A percentile compares a stretch with the other conserved stretches of the same genome.
These are phyloP conservation scores for Epichloe baconii DNA, from an alignment of 2,329 filamentous ascomycete genomes.

Conservation along the genomic window DNA sequence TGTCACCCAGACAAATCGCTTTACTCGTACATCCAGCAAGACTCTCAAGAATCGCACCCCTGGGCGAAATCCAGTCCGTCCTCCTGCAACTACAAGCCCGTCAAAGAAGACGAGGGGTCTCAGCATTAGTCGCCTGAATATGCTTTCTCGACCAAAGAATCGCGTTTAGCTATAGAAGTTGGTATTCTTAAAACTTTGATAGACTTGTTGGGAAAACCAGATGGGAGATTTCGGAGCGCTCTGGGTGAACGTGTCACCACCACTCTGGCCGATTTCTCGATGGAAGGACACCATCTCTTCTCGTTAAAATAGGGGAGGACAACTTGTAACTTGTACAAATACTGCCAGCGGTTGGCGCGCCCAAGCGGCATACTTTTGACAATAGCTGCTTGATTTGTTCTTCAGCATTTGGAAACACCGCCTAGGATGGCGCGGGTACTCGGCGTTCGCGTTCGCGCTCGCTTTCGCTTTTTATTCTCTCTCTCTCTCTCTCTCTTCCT, in stretches of 20 bases:
- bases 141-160: slow-evolving; percentile 47
- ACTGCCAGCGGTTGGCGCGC: not conserved
- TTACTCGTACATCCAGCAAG: slow-evolving; percentile 14
- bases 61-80: slow-evolving; percentile 9
- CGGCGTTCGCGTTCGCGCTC: not conserved
- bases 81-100: slow-evolving; percentile 26
- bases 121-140: slow-evolving; percentile 46
- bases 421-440: not conserved
- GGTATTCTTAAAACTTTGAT: not conserved
- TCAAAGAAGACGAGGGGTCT: slow-evolving; percentile 39
- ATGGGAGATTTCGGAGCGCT: not conserved
- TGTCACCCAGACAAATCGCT: slow-evolving; percentile 22
- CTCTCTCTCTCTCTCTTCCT: not conserved
- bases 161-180: slow-evolving; percentile 25
- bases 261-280: not conserved
- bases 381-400: not conserved
- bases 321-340: slow-evolving; percentile 5
- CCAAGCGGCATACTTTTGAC: not conserved
- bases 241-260: not conserved
- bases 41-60: slow-evolving; percentile 9
- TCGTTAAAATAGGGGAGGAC: not conserved
- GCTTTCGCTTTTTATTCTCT: too few relatives aligned
- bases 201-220: not conserved
- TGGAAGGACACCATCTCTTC: not conserved
- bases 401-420: not conserved